Conservation (phyloP, 306 rosid species). For the Vigna reflexopilosa region DNA sequence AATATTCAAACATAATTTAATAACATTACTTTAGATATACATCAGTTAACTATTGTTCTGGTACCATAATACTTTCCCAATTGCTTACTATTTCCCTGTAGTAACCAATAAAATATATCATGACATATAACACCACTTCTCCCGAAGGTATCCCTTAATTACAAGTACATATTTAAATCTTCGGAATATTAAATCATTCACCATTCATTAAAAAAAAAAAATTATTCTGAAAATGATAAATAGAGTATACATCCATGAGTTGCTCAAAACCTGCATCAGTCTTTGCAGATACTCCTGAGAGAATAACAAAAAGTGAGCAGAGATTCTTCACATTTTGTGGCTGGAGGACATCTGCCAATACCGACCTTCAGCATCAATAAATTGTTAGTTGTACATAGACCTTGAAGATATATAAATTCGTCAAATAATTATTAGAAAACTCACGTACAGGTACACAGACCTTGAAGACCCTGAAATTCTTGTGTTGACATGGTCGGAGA, state of each 20-base stretch:
- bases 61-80: not conserved
- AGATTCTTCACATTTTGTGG: slow-evolving; percentile 68
- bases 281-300: slow-evolving; percentile 61
- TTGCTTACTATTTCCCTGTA: not conserved
- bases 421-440: slow-evolving; percentile 37
- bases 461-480: slow-evolving; percentile 57
- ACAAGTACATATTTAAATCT: slow-evolving; percentile 1
- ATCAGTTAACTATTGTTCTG: not conserved
- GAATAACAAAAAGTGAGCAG: slow-evolving; percentile 71
- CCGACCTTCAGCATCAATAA: slow-evolving; percentile 66
- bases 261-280: slow-evolving; percentile 66
- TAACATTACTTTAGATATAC: not conserved
- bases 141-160: not conserved
- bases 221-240: slow-evolving; percentile 39
- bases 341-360: slow-evolving; percentile 68
- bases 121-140: not conserved
- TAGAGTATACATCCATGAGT: slow-evolving; percentile 26
- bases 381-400: slow-evolving; percentile 23
- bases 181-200: slow-evolving; percentile 28
- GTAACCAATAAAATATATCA: not conserved
- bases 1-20: not conserved
- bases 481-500: slow-evolving; percentile 41
- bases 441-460: slow-evolving; percentile 60
- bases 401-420: slow-evolving; percentile 27
- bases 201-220: slow-evolving; percentile 28